Evolutionary conservation across 305 asterid species (phyloP).

Genomic region (Caryopteris hybrid): DNA sequence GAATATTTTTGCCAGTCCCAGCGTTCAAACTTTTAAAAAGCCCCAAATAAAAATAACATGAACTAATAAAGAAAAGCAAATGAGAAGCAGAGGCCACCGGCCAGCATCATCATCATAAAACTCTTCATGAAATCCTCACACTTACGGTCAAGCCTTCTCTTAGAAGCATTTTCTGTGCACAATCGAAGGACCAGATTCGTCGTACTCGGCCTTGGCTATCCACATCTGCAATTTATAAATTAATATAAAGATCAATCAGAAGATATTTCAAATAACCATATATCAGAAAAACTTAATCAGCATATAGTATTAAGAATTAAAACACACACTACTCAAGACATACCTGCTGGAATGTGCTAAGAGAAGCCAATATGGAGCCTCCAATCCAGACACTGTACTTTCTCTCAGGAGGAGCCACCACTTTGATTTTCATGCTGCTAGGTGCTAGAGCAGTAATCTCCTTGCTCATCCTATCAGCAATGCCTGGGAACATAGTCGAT

Average conservation of each 20-base stretch:
- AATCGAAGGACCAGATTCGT: slow-evolving; percentile 66
- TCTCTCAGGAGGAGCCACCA: slow-evolving; percentile 69
- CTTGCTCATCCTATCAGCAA: slow-evolving; percentile 77
- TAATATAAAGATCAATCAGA: neutral
- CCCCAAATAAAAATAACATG: slow-evolving; percentile 13
- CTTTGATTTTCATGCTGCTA: slow-evolving; percentile 62
- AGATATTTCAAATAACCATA: too few relatives aligned
- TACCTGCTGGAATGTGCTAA: slow-evolving; percentile 74
- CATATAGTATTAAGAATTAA: too few relatives aligned
- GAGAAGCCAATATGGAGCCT: slow-evolving; percentile 66
- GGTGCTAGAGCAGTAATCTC: slow-evolving; percentile 65
- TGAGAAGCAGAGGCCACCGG: slow-evolving; percentile 7
- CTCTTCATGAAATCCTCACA: slow-evolving; percentile 20
- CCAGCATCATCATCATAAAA: slow-evolving; percentile 19
- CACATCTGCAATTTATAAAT: slow-evolving; percentile 55
- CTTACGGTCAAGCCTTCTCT: slow-evolving; percentile 3
- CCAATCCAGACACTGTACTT: slow-evolving; percentile 77
- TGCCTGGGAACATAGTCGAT: slow-evolving; percentile 65
- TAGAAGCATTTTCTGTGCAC: slow-evolving; percentile 83
- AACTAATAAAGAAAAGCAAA: slow-evolving; percentile 30
- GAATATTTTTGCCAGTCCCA: slow-evolving; percentile 39
- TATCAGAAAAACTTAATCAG: too few relatives aligned
- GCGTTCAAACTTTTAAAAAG: slow-evolving; percentile 29
- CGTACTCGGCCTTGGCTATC: slow-evolving; percentile 76
- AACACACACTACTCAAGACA: neutral